phyloP scores from a whole-genome alignment of 106 monocot genomes.

The Posidonia australis region DNA sequence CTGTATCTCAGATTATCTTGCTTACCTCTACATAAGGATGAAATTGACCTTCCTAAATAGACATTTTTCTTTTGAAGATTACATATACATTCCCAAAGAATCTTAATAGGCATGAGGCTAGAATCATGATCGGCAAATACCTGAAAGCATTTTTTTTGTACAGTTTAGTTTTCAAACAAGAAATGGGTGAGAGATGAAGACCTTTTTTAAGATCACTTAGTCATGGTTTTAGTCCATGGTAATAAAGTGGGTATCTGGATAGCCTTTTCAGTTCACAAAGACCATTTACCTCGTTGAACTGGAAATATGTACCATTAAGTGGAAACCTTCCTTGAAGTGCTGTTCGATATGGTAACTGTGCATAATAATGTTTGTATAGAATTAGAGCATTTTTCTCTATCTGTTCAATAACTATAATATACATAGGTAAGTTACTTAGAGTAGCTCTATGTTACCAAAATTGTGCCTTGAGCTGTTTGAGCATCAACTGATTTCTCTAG shows the following conservation, averaged over 20 bases:
- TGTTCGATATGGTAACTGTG: slow-evolving; percentile 47
- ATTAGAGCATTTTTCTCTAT: too few relatives aligned
- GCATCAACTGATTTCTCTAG: too few relatives aligned
- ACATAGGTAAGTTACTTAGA: too few relatives aligned
- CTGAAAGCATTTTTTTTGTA: slow-evolving; percentile 13
- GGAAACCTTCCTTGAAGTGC: slow-evolving; percentile 50
- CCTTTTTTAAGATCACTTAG: too few relatives aligned
- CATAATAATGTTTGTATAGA: too few relatives aligned
- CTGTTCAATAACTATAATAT: too few relatives aligned
- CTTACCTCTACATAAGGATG: slow-evolving; percentile 60
- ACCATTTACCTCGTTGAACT: slow-evolving; percentile 52
- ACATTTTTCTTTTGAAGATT: slow-evolving; percentile 50
- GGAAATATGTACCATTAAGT: slow-evolving; percentile 48
- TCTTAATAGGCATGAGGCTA: slow-evolving; percentile 36
- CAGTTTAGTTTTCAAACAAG: not conserved
- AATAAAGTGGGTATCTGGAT: too few relatives aligned
- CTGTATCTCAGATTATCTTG: not conserved
- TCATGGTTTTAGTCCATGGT: slow-evolving; percentile 1
- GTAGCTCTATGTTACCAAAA: slow-evolving; percentile 43
- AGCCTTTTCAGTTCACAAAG: too few relatives aligned
- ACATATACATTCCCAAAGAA: slow-evolving; percentile 50
- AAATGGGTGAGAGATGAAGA: too few relatives aligned
- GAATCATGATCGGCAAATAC: slow-evolving; percentile 62
- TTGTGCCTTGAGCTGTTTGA: slow-evolving; percentile 42
- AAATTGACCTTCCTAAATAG: slow-evolving; percentile 56